Percentiles rank a stretch among this genome's conserved stretches.
phyloP scores from a whole-genome alignment of 495 filamentous ascomycete genomes.

The Stereocaulon alpinum region DNA sequence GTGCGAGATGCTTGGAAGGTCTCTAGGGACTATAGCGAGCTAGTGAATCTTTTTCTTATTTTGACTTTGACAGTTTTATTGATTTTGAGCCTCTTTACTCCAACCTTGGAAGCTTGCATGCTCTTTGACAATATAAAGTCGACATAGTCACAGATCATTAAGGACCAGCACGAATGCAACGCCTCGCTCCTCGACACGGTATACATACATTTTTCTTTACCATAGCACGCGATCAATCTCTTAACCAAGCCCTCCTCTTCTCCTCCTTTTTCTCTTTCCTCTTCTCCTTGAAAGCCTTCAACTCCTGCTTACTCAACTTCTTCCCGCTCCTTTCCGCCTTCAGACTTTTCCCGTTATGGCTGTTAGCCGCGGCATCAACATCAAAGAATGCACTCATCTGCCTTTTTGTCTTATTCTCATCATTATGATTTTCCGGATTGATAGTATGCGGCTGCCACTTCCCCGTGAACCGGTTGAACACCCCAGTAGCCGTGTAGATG shows the following conservation, averaged over 20 bases:
- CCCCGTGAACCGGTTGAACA: constrained; percentile 91
- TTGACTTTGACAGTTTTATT: neutral
- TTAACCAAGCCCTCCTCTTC: constrained; percentile 83
- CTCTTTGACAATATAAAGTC: neutral
- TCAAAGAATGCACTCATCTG: constrained; percentile 96
- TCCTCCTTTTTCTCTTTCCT: constrained; percentile 83
- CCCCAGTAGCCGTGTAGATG: constrained; percentile 54
- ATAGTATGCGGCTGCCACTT: constrained; percentile 58
- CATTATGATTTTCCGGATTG: constrained; percentile 67
- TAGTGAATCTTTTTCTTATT: too few relatives aligned
- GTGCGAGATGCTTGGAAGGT: too few relatives aligned
- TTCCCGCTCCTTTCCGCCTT: constrained; percentile 85
- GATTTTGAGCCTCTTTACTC: neutral
- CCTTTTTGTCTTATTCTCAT: constrained; percentile 76
- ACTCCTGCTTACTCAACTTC: constrained; percentile 74
- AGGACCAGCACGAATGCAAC: neutral
- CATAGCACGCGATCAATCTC: constrained; percentile 50
- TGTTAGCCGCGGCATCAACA: constrained; percentile 93
- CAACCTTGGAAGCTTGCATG: neutral
- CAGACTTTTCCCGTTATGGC: constrained; percentile 80
- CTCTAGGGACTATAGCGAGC: too few relatives aligned
- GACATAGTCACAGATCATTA: neutral
- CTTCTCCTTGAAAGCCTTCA: constrained; percentile 68
- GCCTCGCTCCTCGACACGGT: neutral
- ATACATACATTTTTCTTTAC: neutral